Conservation (phyloP, 805 yeast species). For the Candida sanyiensis region DNA sequence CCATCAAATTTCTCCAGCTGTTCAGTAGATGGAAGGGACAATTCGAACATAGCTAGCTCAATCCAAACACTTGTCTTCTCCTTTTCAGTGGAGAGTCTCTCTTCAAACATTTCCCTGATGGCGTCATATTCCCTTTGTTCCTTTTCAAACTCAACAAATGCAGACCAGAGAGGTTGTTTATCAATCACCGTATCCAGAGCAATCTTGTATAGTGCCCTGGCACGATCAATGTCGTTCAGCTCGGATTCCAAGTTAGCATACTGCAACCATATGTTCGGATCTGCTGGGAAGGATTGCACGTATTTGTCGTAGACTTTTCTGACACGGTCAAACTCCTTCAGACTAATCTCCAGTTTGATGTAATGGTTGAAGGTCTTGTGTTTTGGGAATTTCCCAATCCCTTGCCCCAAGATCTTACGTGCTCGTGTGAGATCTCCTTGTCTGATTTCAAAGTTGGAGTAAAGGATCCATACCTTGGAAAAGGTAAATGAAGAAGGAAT, state of each 20-base stretch:
- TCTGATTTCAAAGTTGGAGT: slow-evolving; percentile 69
- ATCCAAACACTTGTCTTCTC: slow-evolving; percentile 47
- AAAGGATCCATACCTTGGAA: slow-evolving; percentile 67
- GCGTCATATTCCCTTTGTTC: slow-evolving; percentile 52
- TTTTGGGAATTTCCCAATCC: slow-evolving; percentile 65
- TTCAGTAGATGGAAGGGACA: slow-evolving; percentile 51
- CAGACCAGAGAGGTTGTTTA: slow-evolving; percentile 27
- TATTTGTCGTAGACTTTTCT: slow-evolving; percentile 65
- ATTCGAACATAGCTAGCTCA: slow-evolving; percentile 64
- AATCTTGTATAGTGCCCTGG: slow-evolving; percentile 54
- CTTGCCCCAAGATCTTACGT: slow-evolving; percentile 64
- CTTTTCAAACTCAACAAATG: slow-evolving; percentile 52
- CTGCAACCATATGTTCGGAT: slow-evolving; percentile 47
- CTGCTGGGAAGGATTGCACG: slow-evolving; percentile 42
- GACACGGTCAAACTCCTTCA: slow-evolving; percentile 79
- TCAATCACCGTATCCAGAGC: slow-evolving; percentile 32
- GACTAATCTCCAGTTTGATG: slow-evolving; percentile 55
- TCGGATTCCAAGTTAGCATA: slow-evolving; percentile 65
- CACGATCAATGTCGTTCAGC: slow-evolving; percentile 64
- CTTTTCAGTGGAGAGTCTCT: slow-evolving; percentile 30
- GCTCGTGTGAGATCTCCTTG: slow-evolving; percentile 46
- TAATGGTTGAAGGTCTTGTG: slow-evolving; percentile 55
- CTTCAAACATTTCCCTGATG: slow-evolving; percentile 48
- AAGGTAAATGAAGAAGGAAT: slow-evolving; percentile 64
- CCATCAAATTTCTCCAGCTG: slow-evolving; percentile 37